phyloP scores from a whole-genome alignment of 768 basidiomycete species.

The Suillus lakei region DNA sequence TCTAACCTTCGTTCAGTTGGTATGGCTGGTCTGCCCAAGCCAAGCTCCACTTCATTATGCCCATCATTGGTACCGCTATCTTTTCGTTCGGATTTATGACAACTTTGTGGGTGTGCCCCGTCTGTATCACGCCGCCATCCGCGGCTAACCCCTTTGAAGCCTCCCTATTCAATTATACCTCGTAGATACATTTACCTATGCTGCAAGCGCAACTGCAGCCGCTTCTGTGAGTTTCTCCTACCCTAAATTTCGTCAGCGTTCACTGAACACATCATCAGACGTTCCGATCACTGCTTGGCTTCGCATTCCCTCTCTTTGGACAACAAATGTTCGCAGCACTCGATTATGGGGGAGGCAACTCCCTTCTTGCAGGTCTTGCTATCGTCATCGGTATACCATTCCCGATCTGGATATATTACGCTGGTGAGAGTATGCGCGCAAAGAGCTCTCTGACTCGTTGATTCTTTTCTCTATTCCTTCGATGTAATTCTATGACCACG shows the following conservation, averaged over 20 bases:
- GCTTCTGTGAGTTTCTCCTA: slow-evolving; percentile 51
- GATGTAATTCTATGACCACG: neutral
- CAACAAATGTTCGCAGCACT: slow-evolving; percentile 29
- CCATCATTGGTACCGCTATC: slow-evolving; percentile 64
- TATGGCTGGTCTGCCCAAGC: slow-evolving; percentile 63
- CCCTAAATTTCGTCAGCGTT: neutral
- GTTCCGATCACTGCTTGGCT: slow-evolving; percentile 66
- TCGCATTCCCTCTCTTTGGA: slow-evolving; percentile 72
- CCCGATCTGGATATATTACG: neutral
- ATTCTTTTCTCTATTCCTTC: slow-evolving; percentile 23
- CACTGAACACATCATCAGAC: slow-evolving; percentile 38
- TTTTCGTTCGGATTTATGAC: slow-evolving; percentile 64
- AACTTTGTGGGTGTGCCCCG: slow-evolving; percentile 38
- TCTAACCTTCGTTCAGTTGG: slow-evolving; percentile 36
- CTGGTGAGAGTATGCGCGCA: neutral
- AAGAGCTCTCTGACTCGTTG: neutral
- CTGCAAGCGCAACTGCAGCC: slow-evolving; percentile 65
- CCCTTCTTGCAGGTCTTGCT: slow-evolving; percentile 33
- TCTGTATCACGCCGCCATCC: neutral
- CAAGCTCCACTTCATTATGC: slow-evolving; percentile 74
- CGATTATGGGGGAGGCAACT: slow-evolving; percentile 71
- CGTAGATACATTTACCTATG: slow-evolving; percentile 40
- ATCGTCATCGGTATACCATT: neutral
- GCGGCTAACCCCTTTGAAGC: slow-evolving; percentile 35
- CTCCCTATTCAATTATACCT: slow-evolving; percentile 73